Base-by-base conservation (phyloP, 2,329 filamentous ascomycete species). In the Aschersonia sp. region DNA sequence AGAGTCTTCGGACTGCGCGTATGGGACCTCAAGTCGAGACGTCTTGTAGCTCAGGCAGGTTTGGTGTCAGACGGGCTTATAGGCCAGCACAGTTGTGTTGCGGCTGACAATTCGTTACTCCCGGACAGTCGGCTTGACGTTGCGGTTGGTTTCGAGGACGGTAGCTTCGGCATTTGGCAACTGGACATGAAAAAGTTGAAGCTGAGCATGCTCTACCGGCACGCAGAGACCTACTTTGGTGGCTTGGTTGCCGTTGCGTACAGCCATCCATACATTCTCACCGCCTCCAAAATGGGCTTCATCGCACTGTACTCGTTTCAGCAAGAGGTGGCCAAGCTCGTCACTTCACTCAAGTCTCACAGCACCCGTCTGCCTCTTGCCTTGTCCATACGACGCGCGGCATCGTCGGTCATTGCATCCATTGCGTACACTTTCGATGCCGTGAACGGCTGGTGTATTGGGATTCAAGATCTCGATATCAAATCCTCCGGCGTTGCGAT, bases 381-480 rank as follows among this genome's bases (percentile, higher is more conserved):
- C 0, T 67, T 95, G n/a, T 91, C 87, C 0, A 77, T 97, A 40
- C 79, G 89, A n/a, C 75, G 72, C 30, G 78, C 78, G 10, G 61
- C 76, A 0, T 67, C 70, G 3, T 77, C 76, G 9, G 77, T 87
- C 20, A 76, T 88, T n/a, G 84, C 87, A 2, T 89, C 86, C 0
- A 85, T 96, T 50, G 89, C 87, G 1, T 96, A 94, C 61, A 85
- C 86, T 0, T 80, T 94, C 53, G 81, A 84, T 12, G 84, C 85
- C 2, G 72, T 82, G 3, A 80, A 80, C 43, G 89, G 89, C 31
- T 96, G 89, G 86, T 89, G 85, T 5, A 76, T 95, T 12, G 89
- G 89, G 2, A 78, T 97, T n/a, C 91, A 97, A 62, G 91, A 96
- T 62, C 69, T 96, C 43, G 80, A 84, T 50, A 73, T 94, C 43